Conservation (phyloP, 345 rosid genomes). For the Excoecaria cochinchinensis region DNA sequence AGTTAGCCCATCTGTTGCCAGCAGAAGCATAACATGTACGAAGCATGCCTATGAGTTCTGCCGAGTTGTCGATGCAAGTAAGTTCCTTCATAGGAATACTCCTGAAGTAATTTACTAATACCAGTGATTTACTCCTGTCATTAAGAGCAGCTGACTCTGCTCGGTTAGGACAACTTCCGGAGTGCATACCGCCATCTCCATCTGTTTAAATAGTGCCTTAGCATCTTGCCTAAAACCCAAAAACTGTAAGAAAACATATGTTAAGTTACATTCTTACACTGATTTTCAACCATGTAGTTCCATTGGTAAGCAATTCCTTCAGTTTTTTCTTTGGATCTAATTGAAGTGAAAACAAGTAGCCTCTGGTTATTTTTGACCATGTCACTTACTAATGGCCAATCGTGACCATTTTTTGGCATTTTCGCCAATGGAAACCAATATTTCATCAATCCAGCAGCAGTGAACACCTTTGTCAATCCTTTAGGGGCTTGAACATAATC, state of each 20-base stretch:
- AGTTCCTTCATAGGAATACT: constrained; percentile 29
- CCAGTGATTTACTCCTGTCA: constrained; percentile 54
- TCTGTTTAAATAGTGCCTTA: constrained; percentile 32
- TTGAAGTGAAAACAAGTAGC: constrained; percentile 60
- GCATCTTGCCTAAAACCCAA: not conserved
- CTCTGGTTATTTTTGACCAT: constrained; percentile 58
- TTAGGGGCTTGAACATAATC: constrained; percentile 56
- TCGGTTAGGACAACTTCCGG: constrained; percentile 55
- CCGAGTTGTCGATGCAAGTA: constrained; percentile 51
- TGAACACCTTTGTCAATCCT: constrained; percentile 58
- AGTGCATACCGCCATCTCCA: constrained; percentile 57
- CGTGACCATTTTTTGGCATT: constrained; percentile 58
- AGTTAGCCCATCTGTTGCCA: constrained; percentile 60
- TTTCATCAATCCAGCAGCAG: constrained; percentile 60
- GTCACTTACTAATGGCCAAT: constrained; percentile 67
- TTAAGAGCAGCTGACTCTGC: constrained; percentile 46
- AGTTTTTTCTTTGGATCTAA: constrained; percentile 44
- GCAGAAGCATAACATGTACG: constrained; percentile 45
- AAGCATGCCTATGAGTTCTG: constrained; percentile 45
- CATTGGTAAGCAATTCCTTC: constrained; percentile 80
- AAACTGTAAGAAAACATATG: not conserved
- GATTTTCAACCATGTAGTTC: constrained; percentile 81
- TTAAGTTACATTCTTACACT: constrained; percentile 35
- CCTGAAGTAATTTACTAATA: constrained; percentile 34
- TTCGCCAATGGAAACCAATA: constrained; percentile 53